Conservation (phyloP, 2,329 filamentous ascomycete genomes). For the Botrytis galanthina region DNA sequence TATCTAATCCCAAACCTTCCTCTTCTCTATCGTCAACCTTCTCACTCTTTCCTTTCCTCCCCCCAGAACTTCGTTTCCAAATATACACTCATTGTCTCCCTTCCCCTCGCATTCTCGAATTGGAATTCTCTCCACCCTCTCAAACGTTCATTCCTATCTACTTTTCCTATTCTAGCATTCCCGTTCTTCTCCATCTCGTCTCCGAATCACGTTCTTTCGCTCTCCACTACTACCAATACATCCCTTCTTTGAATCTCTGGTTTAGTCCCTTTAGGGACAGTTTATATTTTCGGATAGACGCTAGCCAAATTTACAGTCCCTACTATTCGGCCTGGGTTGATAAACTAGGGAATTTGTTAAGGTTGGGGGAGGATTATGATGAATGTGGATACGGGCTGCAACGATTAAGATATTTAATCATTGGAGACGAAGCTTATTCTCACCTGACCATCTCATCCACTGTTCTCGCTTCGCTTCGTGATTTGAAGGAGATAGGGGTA, state of each 20-base stretch:
- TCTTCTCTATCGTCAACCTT: slow-evolving; percentile 3
- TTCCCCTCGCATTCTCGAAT: neutral
- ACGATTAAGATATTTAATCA: neutral
- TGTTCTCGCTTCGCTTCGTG: neutral
- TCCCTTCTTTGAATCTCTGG: neutral
- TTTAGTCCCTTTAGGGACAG: neutral
- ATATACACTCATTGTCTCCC: neutral
- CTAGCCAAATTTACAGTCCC: neutral
- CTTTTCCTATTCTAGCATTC: neutral
- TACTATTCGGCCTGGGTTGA: neutral
- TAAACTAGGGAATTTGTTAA: neutral
- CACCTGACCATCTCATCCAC: neutral
- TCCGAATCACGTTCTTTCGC: slow-evolving; percentile 8
- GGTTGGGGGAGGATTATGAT: neutral
- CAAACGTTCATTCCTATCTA: slow-evolving; percentile 5
- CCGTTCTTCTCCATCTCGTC: neutral
- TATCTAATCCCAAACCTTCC: neutral
- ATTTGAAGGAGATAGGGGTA: slow-evolving; percentile 5
- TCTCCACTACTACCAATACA: slow-evolving; percentile 5
- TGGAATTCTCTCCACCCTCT: neutral
- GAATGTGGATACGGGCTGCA: neutral
- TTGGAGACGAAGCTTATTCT: neutral
- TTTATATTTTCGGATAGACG: neutral
- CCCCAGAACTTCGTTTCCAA: neutral
- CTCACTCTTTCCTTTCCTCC: neutral